Base-by-base conservation (phyloP, 2,329 filamentous ascomycete genomes). In the Aciculosporium take region DNA sequence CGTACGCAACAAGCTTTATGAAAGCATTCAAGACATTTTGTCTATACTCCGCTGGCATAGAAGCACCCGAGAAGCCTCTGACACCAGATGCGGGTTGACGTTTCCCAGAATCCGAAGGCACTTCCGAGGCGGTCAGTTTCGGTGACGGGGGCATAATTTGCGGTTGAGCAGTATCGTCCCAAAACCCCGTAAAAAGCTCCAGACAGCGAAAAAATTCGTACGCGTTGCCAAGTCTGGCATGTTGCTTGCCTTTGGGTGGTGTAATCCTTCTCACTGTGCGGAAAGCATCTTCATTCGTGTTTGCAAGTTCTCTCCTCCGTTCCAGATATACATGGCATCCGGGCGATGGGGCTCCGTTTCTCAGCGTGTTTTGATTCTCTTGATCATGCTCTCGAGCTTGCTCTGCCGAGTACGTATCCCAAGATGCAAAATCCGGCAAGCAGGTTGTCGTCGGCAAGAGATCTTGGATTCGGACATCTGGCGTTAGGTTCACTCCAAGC, bases 121-220 rank as follows among this genome's bases (percentile, higher is more conserved):
- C 46, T 28, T 55, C 54, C 0, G 52, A 33, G 8, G 56, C 48
- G 6, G 47, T 43, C 3, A 49, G 43, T 44, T 61, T 59, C 4
- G 61, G 57, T 3, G 58, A 59, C 1, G 58, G 55, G 5, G 59
- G 53, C 28, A 60, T 49, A 7, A 53, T 45, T 3, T 48, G 44
- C 5, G 57, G 46, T 24, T 54, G 54, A 6, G 72, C 74, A 0
- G 74, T 72, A 50, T 81, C 76, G 25, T 77, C 72, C 76, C 76
- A 81, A 51, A 68, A 80, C 1, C 63, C 52, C 2, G 74, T 71
- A 51, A 78, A 68, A 21, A 66, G 55, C 50, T 81, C 76, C 17
- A 81, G 62, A 49, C 74, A 72, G 40, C 73, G 72, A 58, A 72
- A 81, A 56, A 81, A 80, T 56, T 80, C 76, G 49, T 79, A 80